Conservation (phyloP, 805 yeast genomes). For the Monosporozyma aerobia region DNA sequence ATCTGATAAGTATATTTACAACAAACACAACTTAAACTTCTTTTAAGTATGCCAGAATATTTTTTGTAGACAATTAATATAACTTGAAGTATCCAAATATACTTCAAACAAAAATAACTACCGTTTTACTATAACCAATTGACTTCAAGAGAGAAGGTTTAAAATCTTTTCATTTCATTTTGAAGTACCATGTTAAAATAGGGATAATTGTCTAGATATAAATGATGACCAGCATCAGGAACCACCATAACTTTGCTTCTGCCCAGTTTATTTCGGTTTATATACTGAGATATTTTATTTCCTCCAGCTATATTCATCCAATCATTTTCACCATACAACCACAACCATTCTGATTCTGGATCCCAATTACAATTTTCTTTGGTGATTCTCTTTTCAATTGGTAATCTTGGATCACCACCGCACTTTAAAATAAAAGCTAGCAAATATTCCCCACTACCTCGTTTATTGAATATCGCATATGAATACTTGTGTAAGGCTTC, state of each 20-base stretch:
- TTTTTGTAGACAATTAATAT: too few relatives aligned
- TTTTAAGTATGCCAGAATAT: too few relatives aligned
- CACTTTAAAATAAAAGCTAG: slow-evolving; percentile 76
- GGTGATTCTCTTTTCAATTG: slow-evolving; percentile 33
- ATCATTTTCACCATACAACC: slow-evolving; percentile 79
- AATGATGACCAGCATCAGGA: slow-evolving; percentile 62
- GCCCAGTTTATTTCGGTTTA: slow-evolving; percentile 14
- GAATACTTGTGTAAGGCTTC: slow-evolving; percentile 64
- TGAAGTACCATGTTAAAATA: slow-evolving; percentile 44
- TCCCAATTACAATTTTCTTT: not conserved
- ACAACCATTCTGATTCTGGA: slow-evolving; percentile 47
- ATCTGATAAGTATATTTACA: too few relatives aligned
- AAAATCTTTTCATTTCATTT: slow-evolving; percentile 38
- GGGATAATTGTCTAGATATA: slow-evolving; percentile 58
- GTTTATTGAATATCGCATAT: slow-evolving; percentile 74
- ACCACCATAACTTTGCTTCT: slow-evolving; percentile 35
- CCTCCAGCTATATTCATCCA: slow-evolving; percentile 54
- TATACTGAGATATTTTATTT: slow-evolving; percentile 20
- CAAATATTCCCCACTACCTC: slow-evolving; percentile 91
- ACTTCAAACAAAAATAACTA: too few relatives aligned
- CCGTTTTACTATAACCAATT: not conserved
- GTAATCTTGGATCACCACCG: slow-evolving; percentile 82
- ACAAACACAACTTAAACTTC: too few relatives aligned
- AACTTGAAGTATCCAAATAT: too few relatives aligned
- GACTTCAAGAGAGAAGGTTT: not conserved